Conservation (phyloP, 2,329 filamentous ascomycete species). For the Venturia asperata region DNA sequence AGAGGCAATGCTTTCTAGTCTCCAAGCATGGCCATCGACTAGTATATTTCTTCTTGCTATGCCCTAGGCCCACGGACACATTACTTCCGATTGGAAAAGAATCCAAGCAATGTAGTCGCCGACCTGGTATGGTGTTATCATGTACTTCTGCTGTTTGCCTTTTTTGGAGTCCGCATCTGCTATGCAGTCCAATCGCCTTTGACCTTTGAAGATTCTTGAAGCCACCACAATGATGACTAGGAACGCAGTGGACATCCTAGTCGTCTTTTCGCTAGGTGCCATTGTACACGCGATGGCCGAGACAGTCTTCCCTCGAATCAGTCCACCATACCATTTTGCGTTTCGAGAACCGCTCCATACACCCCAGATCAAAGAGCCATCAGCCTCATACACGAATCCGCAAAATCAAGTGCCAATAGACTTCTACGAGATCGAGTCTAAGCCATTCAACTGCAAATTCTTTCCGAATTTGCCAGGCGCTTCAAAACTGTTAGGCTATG, state of each 20-base stretch:
- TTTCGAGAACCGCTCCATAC: slow-evolving; percentile 14
- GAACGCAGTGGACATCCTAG: background rate
- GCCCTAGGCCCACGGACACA: no score
- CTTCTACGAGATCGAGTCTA: slow-evolving; percentile 42
- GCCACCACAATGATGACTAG: background rate
- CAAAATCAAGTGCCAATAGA: slow-evolving; percentile 35
- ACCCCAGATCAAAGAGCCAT: slow-evolving; percentile 15
- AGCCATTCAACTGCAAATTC: slow-evolving; percentile 35
- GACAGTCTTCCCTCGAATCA: slow-evolving; percentile 7
- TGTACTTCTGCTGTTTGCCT: no score
- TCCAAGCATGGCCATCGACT: background rate
- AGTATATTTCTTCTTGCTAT: no score
- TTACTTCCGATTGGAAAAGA: no score
- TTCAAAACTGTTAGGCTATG: slow-evolving; percentile 41
- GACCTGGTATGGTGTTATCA: no score
- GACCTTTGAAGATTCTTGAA: no score
- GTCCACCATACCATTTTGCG: slow-evolving; percentile 4
- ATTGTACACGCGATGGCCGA: background rate
- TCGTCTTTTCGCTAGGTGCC: background rate
- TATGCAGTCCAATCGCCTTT: no score
- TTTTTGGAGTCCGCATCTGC: background rate
- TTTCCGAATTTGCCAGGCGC: slow-evolving; percentile 39
- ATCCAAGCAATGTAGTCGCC: no score
- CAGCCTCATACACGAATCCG: slow-evolving; percentile 7
- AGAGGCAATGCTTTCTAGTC: background rate